Evolutionary conservation across 2,329 filamentous ascomycete species (phyloP), one percentile per base, ranked within the genome.

Genomic region (Colletotrichum destructivum): DNA sequence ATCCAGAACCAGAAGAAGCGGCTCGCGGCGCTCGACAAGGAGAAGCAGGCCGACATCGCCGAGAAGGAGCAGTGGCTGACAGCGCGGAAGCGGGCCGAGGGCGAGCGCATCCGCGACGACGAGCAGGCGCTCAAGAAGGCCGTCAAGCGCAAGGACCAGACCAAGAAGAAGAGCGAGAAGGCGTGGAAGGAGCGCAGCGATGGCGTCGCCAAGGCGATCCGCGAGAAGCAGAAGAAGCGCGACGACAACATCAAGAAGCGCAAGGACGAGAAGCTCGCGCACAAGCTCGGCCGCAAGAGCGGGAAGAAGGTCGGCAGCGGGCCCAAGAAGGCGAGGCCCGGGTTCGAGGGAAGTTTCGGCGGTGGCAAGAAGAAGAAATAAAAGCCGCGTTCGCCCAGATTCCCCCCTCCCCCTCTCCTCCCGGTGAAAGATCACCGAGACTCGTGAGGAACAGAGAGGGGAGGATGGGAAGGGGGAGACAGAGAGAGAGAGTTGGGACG

Each of bases 61-160:
- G 94, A 98, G 82, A 98, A 98, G 86, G 96, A 99, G 78, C 86
- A 92, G 69, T 99, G 96, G 96, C 87, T 98, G 71, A 96, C 93
- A 59, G 96, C 96, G 2, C 93, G 96, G 82, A 94, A 94, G 82
- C 91, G 93, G 31, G 94, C 93, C 1, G 94, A 97, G 80, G 96
- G 96, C 60, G 95, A 98, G 79, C 93, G 94, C 79, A 92, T 98
- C 44, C 91, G 91, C 72, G 95, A 98, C 78, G 94, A 98, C 80
- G 94, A 94, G 74, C 90, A 89, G 56, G 84, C 98, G 68, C 88
- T 99, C 38, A 98, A 98, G 87, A 98, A 98, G 87, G 93, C 95
- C 0, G 86, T 98, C 75, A 98, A 98, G 88, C 91, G 96, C 75
- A 97, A 98, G 85, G 94, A 98, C 78, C 90, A 92, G 75, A 86